These are phyloP conservation scores for Glaciozyma martinii DNA, from an alignment of 768 basidiomycete species.

Conservation along the genomic window DNA sequence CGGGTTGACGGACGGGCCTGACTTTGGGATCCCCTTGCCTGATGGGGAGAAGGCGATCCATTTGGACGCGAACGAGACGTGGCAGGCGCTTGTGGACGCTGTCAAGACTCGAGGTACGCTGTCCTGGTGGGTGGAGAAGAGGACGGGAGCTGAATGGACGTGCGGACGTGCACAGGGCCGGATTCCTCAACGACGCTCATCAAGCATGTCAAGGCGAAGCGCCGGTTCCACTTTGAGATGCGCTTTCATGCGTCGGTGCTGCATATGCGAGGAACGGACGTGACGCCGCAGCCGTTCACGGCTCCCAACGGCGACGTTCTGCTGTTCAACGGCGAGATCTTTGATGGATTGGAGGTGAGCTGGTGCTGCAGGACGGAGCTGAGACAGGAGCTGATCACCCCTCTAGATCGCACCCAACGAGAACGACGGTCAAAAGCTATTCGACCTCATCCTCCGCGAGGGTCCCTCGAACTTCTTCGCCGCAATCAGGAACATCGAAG, in stretches of 20 bases:
- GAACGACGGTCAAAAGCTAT: slow-evolving; percentile 62
- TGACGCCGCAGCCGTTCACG: slow-evolving; percentile 61
- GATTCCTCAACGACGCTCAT: slow-evolving; percentile 2
- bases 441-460: slow-evolving; percentile 38
- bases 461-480: slow-evolving; percentile 45
- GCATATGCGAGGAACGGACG: slow-evolving; percentile 53
- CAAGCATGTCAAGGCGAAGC: not conserved
- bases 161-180: slow-evolving; percentile 7
- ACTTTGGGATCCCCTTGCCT: slow-evolving; percentile 1
- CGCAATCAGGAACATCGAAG: slow-evolving; percentile 59
- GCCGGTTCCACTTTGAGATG: slow-evolving; percentile 1
- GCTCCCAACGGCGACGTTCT: slow-evolving; percentile 66
- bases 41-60: not conserved
- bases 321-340: slow-evolving; percentile 45
- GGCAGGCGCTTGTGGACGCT: not conserved
- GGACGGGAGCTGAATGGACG: not conserved
- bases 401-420: slow-evolving; percentile 52
- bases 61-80: slow-evolving; percentile 6
- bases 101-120: slow-evolving; percentile 13
- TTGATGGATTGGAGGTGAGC: slow-evolving; percentile 67
- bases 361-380: not conserved
- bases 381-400: not conserved
- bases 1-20: not conserved
- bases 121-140: too few species aligned
- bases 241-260: slow-evolving; percentile 66